Base-by-base conservation (phyloP, 495 filamentous ascomycete genomes). In the Pyrenula aspistea region DNA sequence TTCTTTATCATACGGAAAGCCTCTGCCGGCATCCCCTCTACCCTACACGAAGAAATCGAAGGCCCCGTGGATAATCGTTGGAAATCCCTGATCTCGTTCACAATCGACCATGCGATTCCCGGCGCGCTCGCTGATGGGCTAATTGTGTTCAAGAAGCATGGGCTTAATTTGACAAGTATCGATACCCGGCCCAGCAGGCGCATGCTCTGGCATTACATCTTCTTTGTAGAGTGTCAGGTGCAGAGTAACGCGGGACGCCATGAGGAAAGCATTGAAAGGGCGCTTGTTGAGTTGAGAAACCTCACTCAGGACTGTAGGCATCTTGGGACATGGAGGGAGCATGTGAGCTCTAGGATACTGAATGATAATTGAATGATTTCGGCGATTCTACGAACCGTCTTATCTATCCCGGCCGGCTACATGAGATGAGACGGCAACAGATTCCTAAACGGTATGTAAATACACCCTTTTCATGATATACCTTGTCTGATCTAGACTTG, bases 191-290 rank as follows among this genome's bases (percentile, higher is more conserved):
- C 93, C 12, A 92, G 86, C 62, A 75, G 87, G 59, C 72, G 79
- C 49, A 69, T 71, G 55, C 79, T 85, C 24, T 97, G 95, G 85
- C 83, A 92, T 65, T 98, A 98, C 71, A 79, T 95, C 23, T 96
- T 97, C 70, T 86, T 98, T 68, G 85, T 96, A 21, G 93, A 97
- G 73, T 89, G 95, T 65, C 78, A 87, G 65, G 83, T 84, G 2
- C 58, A 59, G 15, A 60, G 59, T 2, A 62, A 64, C 2, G 59
- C 57, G 24, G 61, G 62, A 51, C 63, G 66, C 49, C 57, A 64
- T 52, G 66, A 68, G 24, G 62, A 64, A 21, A 65, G 68, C n/a
- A 24, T 56, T 19, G 60, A 62, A 22, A 61, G 24, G 22, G 20
- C 68, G 51, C 48, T 76, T 42, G 20, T 56, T 15, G 62, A 61